A percentile compares a stretch with the other conserved stretches of the same genome.
Evolutionary conservation across 768 basidiomycete species (phyloP).

Genomic region (Neoboletus subvelutipes): DNA sequence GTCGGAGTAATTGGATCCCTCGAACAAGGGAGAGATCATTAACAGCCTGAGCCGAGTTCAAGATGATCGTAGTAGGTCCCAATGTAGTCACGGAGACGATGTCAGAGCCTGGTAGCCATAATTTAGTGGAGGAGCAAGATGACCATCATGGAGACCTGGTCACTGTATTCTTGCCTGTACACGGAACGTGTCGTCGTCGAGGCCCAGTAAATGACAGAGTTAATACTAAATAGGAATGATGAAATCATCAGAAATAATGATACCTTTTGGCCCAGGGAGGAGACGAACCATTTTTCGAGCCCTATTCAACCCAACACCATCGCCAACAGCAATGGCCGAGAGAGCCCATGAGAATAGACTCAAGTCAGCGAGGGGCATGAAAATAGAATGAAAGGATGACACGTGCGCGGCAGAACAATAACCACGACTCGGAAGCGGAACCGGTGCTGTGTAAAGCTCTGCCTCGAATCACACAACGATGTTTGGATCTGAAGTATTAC

Average conservation of each 20-base stretch:
- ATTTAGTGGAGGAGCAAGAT: not conserved
- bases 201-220: not conserved
- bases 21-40: slow-evolving; percentile 3
- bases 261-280: slow-evolving; percentile 5
- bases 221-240: not conserved
- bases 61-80: not conserved
- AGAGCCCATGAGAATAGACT: not conserved
- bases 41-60: slow-evolving; percentile 2
- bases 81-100: slow-evolving; percentile 4
- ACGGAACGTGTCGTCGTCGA: not conserved
- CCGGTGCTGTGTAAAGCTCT: too few relatives aligned
- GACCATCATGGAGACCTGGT: not conserved
- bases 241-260: too few relatives aligned
- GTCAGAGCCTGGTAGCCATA: not conserved
- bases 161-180: slow-evolving; percentile 2
- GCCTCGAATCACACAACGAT: not conserved
- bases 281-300: slow-evolving; percentile 3
- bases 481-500: not conserved
- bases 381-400: not conserved
- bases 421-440: too few relatives aligned
- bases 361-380: not conserved
- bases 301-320: not conserved
- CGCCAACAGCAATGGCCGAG: not conserved
- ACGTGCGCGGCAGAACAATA: not conserved
- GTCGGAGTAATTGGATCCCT: slow-evolving; percentile 3